A percentile compares a stretch with the other conserved stretches of the same genome.
Evolutionary conservation across 2,329 filamentous ascomycete species (phyloP).

Genomic region (Celoporthe dispersa): DNA sequence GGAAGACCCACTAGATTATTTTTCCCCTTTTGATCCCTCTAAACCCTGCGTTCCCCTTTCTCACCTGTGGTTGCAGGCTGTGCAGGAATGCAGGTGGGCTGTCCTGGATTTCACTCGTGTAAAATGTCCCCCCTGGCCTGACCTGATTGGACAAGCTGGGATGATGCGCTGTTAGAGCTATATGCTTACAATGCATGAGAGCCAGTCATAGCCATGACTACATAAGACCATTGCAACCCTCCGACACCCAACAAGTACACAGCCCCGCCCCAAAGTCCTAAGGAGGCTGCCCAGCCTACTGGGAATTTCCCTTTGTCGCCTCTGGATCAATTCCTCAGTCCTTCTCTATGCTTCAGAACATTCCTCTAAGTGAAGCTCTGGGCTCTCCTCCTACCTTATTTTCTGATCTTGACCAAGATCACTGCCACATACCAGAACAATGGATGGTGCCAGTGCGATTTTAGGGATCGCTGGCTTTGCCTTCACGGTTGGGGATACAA

Average conservation of each 20-base stretch:
- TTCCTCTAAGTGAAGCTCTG: background rate
- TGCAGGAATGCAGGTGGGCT: background rate
- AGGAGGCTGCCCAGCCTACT: background rate
- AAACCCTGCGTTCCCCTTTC: too few species aligned
- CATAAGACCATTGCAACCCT: background rate
- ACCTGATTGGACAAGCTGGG: background rate
- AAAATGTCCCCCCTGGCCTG: background rate
- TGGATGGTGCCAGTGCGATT: conserved; percentile 8
- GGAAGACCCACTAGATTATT: background rate
- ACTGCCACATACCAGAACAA: background rate
- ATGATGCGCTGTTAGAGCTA: background rate
- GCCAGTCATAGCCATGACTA: background rate
- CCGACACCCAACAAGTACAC: background rate
- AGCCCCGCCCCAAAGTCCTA: background rate
- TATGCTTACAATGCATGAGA: background rate
- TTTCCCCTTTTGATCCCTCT: too few species aligned
- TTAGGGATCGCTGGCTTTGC: conserved; percentile 34
- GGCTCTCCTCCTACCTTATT: background rate
- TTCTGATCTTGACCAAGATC: background rate
- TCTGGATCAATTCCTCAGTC: background rate
- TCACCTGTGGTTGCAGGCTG: too few species aligned
- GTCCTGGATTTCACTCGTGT: background rate
- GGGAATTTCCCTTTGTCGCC: background rate
- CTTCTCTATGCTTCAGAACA: background rate
- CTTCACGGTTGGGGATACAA: conserved; percentile 30